Base-by-base conservation (phyloP, 176 grass and related monocot species). In the Pontederia paniculata region DNA sequence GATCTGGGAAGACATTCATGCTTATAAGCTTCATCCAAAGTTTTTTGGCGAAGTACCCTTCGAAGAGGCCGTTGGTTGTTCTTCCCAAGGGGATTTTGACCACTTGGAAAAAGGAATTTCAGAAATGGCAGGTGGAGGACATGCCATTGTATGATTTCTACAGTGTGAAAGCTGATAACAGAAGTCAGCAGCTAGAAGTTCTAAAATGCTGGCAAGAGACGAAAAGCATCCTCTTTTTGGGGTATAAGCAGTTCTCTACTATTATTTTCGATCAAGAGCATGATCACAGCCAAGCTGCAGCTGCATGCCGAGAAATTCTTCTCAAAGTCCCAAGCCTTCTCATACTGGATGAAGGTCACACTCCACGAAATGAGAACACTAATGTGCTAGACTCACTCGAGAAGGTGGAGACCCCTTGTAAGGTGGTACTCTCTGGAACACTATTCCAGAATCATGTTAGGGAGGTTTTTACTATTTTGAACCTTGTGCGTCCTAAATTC, bases 1-100 rank as follows among this genome's bases (percentile, higher is more conserved):
- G 93, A 69, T 84, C 93, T 21, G 93, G 86, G 23, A 98, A 98
- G 55, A 98, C 93, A 22, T 98, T 98, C 68, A 84, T 98, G 93
- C 68, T 98, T 48, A 88, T 98, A 72, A 81, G 83, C 47, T 98
- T 98, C 79, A 82, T 98, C 77, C 93, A 98, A 77, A 98, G 93
- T 65, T 98, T 98, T 63, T 55, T 98, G 42, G 93, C 93, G 15
- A 98, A 69, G 80, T 84, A 98, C 49, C 93, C 93, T 18, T 74
- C 52, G 53, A 75, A 80, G 52, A 98, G 83, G 46, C 86, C 93
- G 13, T 77, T 98, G 37, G 66, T 98, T 49, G 77, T 98, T 58
- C 78, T 98, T 55, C 93, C 93, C 14, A 98, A 98, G 76, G 86
- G 86, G 9, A 98, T 98, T 74, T 68, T 98, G 71, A 56, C 77